Conservation (phyloP, 805 yeast species). For the Ogataea paradorogensis region DNA sequence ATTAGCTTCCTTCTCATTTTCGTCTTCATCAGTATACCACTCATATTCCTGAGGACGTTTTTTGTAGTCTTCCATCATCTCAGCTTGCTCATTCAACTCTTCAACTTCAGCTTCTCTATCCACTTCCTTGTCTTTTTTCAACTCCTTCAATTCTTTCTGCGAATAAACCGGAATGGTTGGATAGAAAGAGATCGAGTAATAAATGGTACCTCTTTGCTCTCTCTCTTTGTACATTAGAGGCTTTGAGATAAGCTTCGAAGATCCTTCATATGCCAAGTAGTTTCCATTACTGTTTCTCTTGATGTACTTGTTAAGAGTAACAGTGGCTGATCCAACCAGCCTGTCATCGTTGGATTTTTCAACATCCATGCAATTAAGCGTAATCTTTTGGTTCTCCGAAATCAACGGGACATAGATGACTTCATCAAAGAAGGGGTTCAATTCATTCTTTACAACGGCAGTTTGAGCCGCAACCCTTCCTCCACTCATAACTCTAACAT, state of each 20-base stretch:
- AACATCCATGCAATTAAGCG: constrained; percentile 62
- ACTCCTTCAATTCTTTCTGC: constrained; percentile 49
- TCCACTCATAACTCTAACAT: constrained; percentile 55
- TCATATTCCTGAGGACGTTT: constrained; percentile 62
- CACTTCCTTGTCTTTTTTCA: constrained; percentile 38
- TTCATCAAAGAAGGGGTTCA: constrained; percentile 58
- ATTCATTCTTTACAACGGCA: constrained; percentile 47
- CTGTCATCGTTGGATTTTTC: constrained; percentile 63
- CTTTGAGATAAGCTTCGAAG: constrained; percentile 40
- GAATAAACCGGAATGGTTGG: constrained; percentile 66
- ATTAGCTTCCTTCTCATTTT: constrained; percentile 32
- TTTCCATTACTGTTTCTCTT: constrained; percentile 46
- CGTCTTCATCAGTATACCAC: constrained; percentile 46
- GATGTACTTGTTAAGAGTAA: constrained; percentile 48
- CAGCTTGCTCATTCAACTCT: constrained; percentile 45
- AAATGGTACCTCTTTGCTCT: constrained; percentile 50
- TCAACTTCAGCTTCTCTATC: constrained; percentile 39
- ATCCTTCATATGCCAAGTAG: constrained; percentile 50
- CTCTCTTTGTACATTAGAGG: constrained; percentile 32
- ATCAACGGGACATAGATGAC: constrained; percentile 59
- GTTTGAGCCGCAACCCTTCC: constrained; percentile 59
- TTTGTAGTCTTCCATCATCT: constrained; percentile 48
- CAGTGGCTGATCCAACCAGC: constrained; percentile 54
- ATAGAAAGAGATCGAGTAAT: constrained; percentile 53
- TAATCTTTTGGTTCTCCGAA: constrained; percentile 57